phyloP scores from a whole-genome alignment of 257 asterid genomes.

The Forsythia suspensa region DNA sequence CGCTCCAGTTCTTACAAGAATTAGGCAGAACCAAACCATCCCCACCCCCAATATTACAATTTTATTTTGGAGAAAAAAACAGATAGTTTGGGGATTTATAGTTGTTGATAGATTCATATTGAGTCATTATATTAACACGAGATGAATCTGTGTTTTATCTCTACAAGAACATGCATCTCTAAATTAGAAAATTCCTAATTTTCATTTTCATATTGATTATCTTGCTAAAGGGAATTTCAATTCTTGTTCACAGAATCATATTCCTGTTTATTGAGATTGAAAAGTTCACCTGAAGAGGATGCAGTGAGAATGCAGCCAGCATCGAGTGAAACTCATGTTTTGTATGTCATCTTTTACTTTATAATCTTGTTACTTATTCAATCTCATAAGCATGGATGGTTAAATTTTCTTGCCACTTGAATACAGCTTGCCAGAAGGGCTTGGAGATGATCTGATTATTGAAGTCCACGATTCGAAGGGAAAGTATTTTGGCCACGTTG shows the following conservation, averaged over 20 bases:
- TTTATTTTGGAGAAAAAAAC: not conserved
- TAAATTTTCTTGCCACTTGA: slow-evolving; percentile 18
- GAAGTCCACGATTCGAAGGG: slow-evolving; percentile 87
- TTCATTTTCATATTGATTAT: slow-evolving; percentile 9
- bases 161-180: not conserved
- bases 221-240: not conserved
- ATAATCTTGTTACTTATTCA: slow-evolving; percentile 5
- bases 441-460: slow-evolving; percentile 80
- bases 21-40: not conserved
- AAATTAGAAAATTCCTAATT: not conserved
- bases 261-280: slow-evolving; percentile 74
- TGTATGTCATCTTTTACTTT: slow-evolving; percentile 55
- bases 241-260: slow-evolving; percentile 59
- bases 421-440: slow-evolving; percentile 86
- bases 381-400: slow-evolving; percentile 9
- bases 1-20: not conserved
- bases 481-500: slow-evolving; percentile 67
- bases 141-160: not conserved
- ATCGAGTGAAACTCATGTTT: slow-evolving; percentile 87
- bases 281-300: slow-evolving; percentile 81
- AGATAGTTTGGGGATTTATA: not conserved
- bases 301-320: slow-evolving; percentile 90
- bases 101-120: not conserved
- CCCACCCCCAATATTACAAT: not conserved
- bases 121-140: not conserved